phyloP scores from a whole-genome alignment of 345 rosid species.

The Hypericum perforatum region DNA sequence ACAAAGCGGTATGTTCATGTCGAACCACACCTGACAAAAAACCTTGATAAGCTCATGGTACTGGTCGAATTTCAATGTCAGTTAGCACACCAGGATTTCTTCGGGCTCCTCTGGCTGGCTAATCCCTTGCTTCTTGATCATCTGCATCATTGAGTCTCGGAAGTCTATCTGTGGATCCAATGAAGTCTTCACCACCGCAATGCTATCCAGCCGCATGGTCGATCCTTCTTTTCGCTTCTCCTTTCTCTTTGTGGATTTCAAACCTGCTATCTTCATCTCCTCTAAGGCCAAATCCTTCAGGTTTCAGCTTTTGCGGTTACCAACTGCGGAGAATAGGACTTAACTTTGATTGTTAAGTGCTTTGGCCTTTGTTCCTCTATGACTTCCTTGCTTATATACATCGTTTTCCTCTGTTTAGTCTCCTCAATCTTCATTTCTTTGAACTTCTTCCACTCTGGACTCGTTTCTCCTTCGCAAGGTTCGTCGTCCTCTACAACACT shows the following conservation, averaged over 20 bases:
- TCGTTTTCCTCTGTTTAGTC: constrained; percentile 56
- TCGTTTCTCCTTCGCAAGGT: constrained; percentile 10
- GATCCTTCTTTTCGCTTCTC: constrained; percentile 23
- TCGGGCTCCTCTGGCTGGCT: constrained; percentile 55
- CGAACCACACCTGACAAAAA: constrained; percentile 67
- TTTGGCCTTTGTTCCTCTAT: constrained; percentile 32
- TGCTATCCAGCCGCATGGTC: constrained; percentile 35
- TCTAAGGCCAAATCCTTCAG: constrained; percentile 53
- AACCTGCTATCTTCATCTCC: constrained; percentile 47
- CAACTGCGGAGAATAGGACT: constrained; percentile 45
- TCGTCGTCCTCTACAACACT: too few relatives aligned
- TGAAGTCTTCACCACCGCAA: constrained; percentile 67
- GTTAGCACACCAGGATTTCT: constrained; percentile 77
- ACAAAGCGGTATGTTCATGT: constrained; percentile 29
- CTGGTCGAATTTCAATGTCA: constrained; percentile 55
- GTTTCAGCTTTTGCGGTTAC: constrained; percentile 30
- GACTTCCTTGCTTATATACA: constrained; percentile 42
- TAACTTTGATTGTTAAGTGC: constrained; percentile 34
- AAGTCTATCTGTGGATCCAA: constrained; percentile 68
- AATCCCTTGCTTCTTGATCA: constrained; percentile 64
- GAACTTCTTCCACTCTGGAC: constrained; percentile 27
- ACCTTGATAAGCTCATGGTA: constrained; percentile 80
- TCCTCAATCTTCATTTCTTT: constrained; percentile 40
- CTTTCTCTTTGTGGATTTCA: constrained; percentile 34
- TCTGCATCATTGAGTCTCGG: constrained; percentile 81